These are phyloP conservation scores for Elongisporangium undulatum DNA, from an alignment of 352 stramenopile genomes.

Conservation along the genomic window DNA sequence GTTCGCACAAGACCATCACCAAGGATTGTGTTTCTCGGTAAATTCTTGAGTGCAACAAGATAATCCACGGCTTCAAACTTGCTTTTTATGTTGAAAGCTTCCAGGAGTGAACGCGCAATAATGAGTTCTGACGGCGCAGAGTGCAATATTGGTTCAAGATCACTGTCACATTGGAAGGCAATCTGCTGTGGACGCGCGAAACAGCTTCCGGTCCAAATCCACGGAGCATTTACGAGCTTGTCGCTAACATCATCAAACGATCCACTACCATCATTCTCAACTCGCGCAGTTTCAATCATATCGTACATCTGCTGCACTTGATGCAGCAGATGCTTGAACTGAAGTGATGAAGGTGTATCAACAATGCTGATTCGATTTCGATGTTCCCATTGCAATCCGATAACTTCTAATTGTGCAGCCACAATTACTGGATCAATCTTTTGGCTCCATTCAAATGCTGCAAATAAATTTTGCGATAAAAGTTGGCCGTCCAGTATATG, in stretches of 20 bases:
- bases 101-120: slow-evolving; percentile 52
- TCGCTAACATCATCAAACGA: slow-evolving; percentile 20
- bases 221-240: slow-evolving; percentile 36
- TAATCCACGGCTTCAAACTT: slow-evolving; percentile 52
- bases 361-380: slow-evolving; percentile 7
- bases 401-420: slow-evolving; percentile 44
- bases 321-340: slow-evolving; percentile 21
- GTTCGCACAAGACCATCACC: slow-evolving; percentile 18
- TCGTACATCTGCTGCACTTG: slow-evolving; percentile 60
- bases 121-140: slow-evolving; percentile 48
- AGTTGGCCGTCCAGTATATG: slow-evolving; percentile 57
- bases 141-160: slow-evolving; percentile 60
- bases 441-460: slow-evolving; percentile 55
- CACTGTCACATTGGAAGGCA: slow-evolving; percentile 32
- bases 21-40: slow-evolving; percentile 27
- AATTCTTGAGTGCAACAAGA: slow-evolving; percentile 35
- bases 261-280: slow-evolving; percentile 23
- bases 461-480: slow-evolving; percentile 38
- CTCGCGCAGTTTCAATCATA: slow-evolving; percentile 30
- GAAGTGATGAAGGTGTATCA: neutral
- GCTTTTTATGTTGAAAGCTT: slow-evolving; percentile 48
- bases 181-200: slow-evolving; percentile 56
- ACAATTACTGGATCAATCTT: slow-evolving; percentile 33
- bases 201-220: slow-evolving; percentile 66
- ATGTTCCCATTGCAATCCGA: slow-evolving; percentile 28